These are phyloP conservation scores for Coix lacrymajobi DNA, from an alignment of 176 grass and related monocot genomes.

Conservation along the genomic window DNA sequence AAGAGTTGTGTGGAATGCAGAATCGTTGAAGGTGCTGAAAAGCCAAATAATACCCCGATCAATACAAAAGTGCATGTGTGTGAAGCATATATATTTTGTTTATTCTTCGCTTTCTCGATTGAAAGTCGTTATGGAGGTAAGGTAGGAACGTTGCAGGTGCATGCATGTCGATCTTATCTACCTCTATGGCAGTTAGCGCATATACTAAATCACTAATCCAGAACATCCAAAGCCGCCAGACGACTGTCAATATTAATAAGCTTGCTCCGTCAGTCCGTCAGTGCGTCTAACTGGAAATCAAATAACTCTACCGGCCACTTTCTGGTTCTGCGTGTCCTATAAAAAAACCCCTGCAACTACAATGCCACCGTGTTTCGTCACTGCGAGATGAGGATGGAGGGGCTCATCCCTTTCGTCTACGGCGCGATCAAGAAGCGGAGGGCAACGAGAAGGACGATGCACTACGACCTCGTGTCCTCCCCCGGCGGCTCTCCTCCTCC, in stretches of 20 bases:
- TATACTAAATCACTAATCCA: not conserved
- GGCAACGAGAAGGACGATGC: not conserved
- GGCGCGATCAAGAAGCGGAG: constrained; percentile 32
- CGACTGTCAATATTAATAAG: not conserved
- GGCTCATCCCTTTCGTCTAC: constrained; percentile 34
- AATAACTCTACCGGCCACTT: no score
- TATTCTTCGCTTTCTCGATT: no score
- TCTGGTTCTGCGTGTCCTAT: not conserved
- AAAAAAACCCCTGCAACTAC: not conserved
- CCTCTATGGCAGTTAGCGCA: not conserved
- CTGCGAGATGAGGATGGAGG: not conserved
- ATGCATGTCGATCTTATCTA: not conserved
- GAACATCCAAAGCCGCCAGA: constrained; percentile 4
- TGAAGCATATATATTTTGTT: no score
- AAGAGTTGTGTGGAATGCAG: not conserved
- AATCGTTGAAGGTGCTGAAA: not conserved
- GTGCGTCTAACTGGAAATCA: not conserved
- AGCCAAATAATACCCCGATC: not conserved
- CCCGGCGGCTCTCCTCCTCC: not conserved
- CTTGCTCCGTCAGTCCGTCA: not conserved
- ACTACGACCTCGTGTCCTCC: not conserved
- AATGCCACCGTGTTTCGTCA: no score
- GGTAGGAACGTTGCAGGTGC: not conserved
- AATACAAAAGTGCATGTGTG: not conserved
- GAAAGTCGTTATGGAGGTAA: no score